phyloP scores from a whole-genome alignment of 1,284 basidiomycete species.

The Gymnopus androsaceus region DNA sequence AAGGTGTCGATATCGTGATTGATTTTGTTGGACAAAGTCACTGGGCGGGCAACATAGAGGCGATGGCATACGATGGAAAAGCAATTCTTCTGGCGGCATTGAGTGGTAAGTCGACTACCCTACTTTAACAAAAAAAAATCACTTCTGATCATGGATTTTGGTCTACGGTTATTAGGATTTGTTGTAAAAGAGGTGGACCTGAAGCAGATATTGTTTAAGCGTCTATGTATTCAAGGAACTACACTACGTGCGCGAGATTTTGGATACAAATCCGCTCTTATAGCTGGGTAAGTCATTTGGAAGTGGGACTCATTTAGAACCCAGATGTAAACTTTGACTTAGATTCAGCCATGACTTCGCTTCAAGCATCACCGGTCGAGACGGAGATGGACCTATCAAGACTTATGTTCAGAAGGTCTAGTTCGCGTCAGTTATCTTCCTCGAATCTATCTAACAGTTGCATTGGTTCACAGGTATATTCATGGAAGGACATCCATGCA shows the following conservation, averaged over 20 bases:
- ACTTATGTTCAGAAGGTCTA: constrained; percentile 76
- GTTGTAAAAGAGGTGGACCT: constrained; percentile 67
- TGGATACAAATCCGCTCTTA: constrained; percentile 80
- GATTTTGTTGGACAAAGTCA: constrained; percentile 88
- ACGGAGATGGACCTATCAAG: constrained; percentile 63
- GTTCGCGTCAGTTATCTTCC: not conserved
- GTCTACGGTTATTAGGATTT: constrained; percentile 54
- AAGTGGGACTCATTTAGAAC: not conserved
- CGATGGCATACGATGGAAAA: constrained; percentile 76
- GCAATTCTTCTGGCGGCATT: constrained; percentile 72
- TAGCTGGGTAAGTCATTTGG: constrained; percentile 53
- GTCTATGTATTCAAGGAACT: constrained; percentile 86
- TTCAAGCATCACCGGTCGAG: constrained; percentile 56
- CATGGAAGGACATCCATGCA: constrained; percentile 80
- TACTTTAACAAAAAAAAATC: not conserved
- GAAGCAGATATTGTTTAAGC: constrained; percentile 76
- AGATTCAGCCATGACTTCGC: constrained; percentile 52
- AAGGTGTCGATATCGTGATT: constrained; percentile 81
- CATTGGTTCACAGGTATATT: constrained; percentile 64
- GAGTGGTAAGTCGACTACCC: constrained; percentile 60
- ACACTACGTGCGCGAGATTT: constrained; percentile 79
- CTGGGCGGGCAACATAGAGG: constrained; percentile 80
- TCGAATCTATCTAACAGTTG: not conserved
- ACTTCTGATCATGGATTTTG: not conserved
- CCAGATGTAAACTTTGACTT: not conserved